Conservation (phyloP, 306 rosid genomes). For the Cicer cuneatum region DNA sequence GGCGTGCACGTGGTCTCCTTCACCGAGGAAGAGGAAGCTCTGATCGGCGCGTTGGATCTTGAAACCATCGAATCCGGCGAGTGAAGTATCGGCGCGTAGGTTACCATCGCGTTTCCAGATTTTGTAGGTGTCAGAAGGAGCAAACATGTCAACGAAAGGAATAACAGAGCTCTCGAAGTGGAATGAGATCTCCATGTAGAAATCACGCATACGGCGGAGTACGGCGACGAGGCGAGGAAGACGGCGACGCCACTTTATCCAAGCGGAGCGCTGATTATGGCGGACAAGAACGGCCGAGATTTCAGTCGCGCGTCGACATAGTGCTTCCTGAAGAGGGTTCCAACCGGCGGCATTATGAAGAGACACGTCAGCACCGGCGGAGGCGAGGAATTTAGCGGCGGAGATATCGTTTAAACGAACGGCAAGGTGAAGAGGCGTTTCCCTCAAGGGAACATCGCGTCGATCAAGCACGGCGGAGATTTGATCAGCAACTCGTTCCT, state of each 20-base stretch:
- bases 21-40: conserved; percentile 93
- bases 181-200: conserved; percentile 96
- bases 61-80: conserved; percentile 87
- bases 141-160: conserved; percentile 81
- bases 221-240: conserved; percentile 78
- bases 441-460: conserved; percentile 85
- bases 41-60: conserved; percentile 96
- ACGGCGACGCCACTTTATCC: conserved; percentile 79
- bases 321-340: conserved; percentile 59
- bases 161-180: conserved; percentile 97
- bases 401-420: conserved; percentile 69
- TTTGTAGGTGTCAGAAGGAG: conserved; percentile 92
- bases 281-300: conserved; percentile 35
- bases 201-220: conserved; percentile 92
- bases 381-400: conserved; percentile 33
- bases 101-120: conserved; percentile 97
- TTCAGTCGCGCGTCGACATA: conserved; percentile 41
- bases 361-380: conserved; percentile 68
- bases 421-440: conserved; percentile 91
- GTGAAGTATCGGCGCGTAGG: conserved; percentile 76
- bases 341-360: conserved; percentile 53
- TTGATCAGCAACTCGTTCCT: conserved; percentile 74
- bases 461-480: conserved; percentile 77
- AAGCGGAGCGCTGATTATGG: conserved; percentile 47
- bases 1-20: conserved; percentile 63